Evolutionary conservation across 257 asterid genomes (phyloP), one percentile per base, ranked within the genome.

Genomic region (Primulina tabacum): DNA sequence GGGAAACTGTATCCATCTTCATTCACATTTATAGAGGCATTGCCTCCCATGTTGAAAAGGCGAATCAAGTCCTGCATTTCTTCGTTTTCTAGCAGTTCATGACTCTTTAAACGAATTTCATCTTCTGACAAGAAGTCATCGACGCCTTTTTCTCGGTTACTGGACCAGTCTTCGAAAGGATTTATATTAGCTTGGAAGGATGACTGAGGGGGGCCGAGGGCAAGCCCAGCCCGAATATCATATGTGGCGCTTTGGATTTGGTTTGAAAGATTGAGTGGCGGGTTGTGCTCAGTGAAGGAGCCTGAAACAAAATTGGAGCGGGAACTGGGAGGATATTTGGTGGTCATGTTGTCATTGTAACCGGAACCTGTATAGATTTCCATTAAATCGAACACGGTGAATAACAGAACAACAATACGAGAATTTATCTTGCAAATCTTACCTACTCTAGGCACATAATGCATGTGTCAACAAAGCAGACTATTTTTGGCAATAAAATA

Each of bases 1-100:
- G 94, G 77, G 81, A 86, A 86, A 70, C 76, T 52, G 38, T 21
- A 94, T 53, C 82, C 92, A 73, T 87, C 97, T 53, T 89, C 97
- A 5, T 88, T 78, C 53, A 71, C 79, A 69, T 76, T 82, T 4
- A 70, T 75, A 17, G 84, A 62, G 30, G 62, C 81, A 26, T 88
- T 79, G 28, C 87, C 92, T 28, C 95, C 96, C 96, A 91, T 84
- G 85, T 91, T 94, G 85, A 89, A 94, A 37, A 89, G 79, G 56
- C 96, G 85, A 69, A 94, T 92, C 85, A 94, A 76, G 69, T 89
- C 89, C 83, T 90, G 99, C 97, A 94, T 94, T 72, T 94, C 97
- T 60, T 94, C 99, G 64, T 86, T 91, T 79, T 87, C 97, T 4
- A 94, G 96, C 77, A 94, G 85, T 76, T 94, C 99, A 30, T 89